Evolutionary conservation across 2,329 filamentous ascomycete species (phyloP), one percentile per base, ranked within the genome.

Genomic region (Pseudocercospora cruenta): DNA sequence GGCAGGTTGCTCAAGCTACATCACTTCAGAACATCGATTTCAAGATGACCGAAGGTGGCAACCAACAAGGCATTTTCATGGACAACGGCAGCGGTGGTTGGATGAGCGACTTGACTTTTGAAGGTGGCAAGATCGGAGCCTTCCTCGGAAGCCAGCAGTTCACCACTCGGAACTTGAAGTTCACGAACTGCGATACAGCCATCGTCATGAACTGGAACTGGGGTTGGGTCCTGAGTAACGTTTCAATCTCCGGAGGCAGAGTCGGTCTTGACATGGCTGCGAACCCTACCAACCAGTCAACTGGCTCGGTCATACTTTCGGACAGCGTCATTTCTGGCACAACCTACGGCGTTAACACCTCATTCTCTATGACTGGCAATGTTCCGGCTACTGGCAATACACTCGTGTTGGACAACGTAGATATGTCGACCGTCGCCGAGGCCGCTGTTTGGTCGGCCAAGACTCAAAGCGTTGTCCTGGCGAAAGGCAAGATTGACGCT

Each of bases 341-440:
- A 1, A 86, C 86, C 1, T 86, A 92, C 62, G 94, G 91, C 71
- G 85, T 97, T 74, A 87, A 87, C 72, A 94, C 93, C 26, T 87
- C 90, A 1, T 97, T 88, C 9, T 91, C 90, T 81, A 84, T 86
- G 71, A 80, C 85, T 5, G 78, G 80, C 60, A 88, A 86, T 63
- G 84, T 89, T 64, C 84, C 88, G 22, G 81, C 84, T 63, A 91
- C 91, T 72, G 94, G 93, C 75, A 92, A 92, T 67, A 92, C 91
- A 14, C 85, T 97, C 54, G 86, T 97, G 71, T 79, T 98, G 10
- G 92, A 97, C 81, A 97, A 97, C 72, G 92, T 96, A 36, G 93
- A 97, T 80, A 93, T 97, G 70, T 89, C 87, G 62, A 64, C 65
- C 88, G 91, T 62, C 51, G 83, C 85, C 0, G 83, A 85, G 6